Percentiles rank a stretch among this genome's conserved stretches.
Evolutionary conservation across 768 basidiomycete species (phyloP).

Genomic region (Mycena chlorophos): DNA sequence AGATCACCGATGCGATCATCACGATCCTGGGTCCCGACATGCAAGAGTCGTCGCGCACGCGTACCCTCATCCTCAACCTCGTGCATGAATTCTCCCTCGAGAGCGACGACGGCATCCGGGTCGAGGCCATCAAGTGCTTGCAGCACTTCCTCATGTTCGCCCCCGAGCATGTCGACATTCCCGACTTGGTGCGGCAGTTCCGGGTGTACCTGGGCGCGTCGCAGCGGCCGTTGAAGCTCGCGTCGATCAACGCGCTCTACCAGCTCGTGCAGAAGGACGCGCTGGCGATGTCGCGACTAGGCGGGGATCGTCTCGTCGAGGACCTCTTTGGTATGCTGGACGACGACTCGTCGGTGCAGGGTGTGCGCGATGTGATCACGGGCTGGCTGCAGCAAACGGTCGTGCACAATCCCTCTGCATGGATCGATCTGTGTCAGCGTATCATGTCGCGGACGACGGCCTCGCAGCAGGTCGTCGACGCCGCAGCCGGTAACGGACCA

Average conservation of each 20-base stretch:
- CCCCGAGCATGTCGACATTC: conserved; percentile 78
- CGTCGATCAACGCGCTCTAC: conserved; percentile 94
- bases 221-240: conserved; percentile 83
- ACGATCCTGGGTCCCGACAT: conserved; percentile 94
- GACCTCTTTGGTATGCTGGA: conserved; percentile 95
- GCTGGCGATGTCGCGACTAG: conserved; percentile 84
- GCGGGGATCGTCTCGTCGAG: conserved; percentile 91
- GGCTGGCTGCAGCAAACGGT: conserved; percentile 97
- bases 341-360: conserved; percentile 90
- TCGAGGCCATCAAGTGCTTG: conserved; percentile 94
- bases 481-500: conserved; percentile 51
- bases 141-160: conserved; percentile 98
- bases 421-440: conserved; percentile 96
- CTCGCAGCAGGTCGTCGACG: conserved; percentile 70
- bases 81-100: conserved; percentile 85
- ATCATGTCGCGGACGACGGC: conserved; percentile 96
- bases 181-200: conserved; percentile 77
- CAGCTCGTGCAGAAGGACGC: conserved; percentile 97
- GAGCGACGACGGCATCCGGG: conserved; percentile 82
- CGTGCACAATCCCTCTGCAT: conserved; percentile 88
- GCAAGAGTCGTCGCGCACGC: conserved; percentile 78
- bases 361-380: conserved; percentile 88
- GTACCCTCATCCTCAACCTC: conserved; percentile 80
- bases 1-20: conserved; percentile 90
- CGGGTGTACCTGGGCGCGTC: conserved; percentile 77